A percentile compares a stretch with the other conserved stretches of the same genome.
Evolutionary conservation across 306 rosid species (phyloP).

Genomic region (Quercus parvula): DNA sequence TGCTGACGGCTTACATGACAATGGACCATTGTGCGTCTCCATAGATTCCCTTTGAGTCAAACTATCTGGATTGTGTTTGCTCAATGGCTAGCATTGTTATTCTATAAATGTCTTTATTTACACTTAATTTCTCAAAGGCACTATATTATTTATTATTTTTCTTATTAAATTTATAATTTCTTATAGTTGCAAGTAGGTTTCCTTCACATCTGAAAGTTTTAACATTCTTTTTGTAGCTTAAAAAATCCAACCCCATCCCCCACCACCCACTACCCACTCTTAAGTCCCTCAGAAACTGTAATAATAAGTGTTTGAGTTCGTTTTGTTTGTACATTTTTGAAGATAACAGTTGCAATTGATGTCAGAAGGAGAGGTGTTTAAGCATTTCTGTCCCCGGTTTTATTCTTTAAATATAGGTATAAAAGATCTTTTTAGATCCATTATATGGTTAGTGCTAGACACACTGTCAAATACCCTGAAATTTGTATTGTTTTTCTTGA

Average conservation of each 20-base stretch:
- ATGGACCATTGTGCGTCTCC: slow-evolving; percentile 27
- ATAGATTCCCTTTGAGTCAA: slow-evolving; percentile 26
- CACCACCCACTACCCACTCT: no score
- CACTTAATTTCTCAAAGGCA: background rate
- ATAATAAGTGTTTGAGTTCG: no score
- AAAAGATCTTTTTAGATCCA: no score
- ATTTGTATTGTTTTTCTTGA: no score
- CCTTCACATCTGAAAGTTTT: slow-evolving; percentile 16
- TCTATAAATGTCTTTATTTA: background rate
- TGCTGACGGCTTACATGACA: slow-evolving; percentile 20
- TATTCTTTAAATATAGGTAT: no score
- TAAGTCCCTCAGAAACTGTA: no score
- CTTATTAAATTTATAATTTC: background rate
- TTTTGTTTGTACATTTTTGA: no score
- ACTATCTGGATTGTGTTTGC: slow-evolving; percentile 35
- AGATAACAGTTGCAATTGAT: no score
- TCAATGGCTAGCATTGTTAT: slow-evolving; percentile 25
- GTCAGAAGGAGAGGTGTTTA: no score
- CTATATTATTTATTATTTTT: background rate
- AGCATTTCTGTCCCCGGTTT: no score
- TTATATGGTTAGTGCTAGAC: no score
- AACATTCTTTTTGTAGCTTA: slow-evolving; percentile 20
- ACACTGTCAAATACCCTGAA: no score
- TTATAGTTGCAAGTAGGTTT: slow-evolving; percentile 8
- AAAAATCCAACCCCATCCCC: background rate